Base-by-base conservation (phyloP, 1,284 basidiomycete species). In the Austroboletus novae-zelandiae region DNA sequence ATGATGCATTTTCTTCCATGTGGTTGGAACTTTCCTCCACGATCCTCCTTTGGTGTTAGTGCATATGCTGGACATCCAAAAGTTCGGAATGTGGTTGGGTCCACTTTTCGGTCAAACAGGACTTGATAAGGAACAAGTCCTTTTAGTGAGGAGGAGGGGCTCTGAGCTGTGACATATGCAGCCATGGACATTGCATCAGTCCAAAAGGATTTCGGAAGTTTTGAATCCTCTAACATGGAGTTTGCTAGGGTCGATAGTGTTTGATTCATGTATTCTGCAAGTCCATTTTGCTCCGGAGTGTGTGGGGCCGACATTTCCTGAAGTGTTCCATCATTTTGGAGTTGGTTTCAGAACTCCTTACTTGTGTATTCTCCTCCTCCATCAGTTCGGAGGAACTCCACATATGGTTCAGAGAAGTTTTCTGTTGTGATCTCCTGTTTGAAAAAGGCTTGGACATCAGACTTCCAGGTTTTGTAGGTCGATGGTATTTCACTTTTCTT, bases 211-310 rank as follows among this genome's bases (percentile, higher is more conserved):
- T n/a, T n/a, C n/a, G n/a, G n/a, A n/a, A n/a, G n/a, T n/a, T n/a
- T n/a, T n/a, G n/a, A n/a, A n/a, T n/a, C n/a, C n/a, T n/a, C n/a
- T n/a, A n/a, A n/a, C n/a, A n/a, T n/a, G n/a, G n/a, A n/a, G n/a
- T n/a, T n/a, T n/a, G n/a, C n/a, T n/a, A n/a, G n/a, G n/a, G n/a
- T n/a, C n/a, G n/a, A n/a, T n/a, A n/a, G n/a, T n/a, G n/a, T n/a
- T n/a, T n/a, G n/a, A n/a, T n/a, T n/a, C 42, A 67, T 61, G 0
- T 49, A 44, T 48, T 54, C 45, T 3, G 42, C 44, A 11, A 42
- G 23, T 13, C 40, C 36, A 10, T 37, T 37, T 37, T 37, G 36
- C n/a, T 37, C 36, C n/a, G 36, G 36, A 17, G 36, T 17, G 17
- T 37, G 9, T 5, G 36, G 36, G 7, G 36, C 36, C 3, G 36